A percentile compares a stretch with the other conserved stretches of the same genome.
These are phyloP conservation scores for Phaeotremella skinneri DNA, from an alignment of 768 basidiomycete genomes.

Conservation along the genomic window DNA sequence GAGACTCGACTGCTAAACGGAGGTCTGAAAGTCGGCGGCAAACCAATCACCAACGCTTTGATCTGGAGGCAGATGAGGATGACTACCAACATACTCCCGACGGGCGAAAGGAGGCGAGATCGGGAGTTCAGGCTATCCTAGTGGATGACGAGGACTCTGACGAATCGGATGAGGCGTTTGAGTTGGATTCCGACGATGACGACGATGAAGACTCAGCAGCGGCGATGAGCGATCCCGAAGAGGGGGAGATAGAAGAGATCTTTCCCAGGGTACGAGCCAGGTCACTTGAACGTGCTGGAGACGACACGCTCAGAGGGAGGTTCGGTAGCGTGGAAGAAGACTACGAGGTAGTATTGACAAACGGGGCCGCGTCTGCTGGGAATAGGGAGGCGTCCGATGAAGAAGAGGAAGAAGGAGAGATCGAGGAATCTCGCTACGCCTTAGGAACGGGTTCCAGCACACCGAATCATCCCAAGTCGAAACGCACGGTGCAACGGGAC, in stretches of 20 bases:
- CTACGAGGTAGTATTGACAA: too few species aligned
- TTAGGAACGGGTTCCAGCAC: not conserved
- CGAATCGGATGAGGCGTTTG: constrained; percentile 8
- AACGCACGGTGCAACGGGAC: not conserved
- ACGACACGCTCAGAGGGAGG: not conserved
- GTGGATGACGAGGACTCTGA: constrained; percentile 41
- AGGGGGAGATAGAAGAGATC: constrained; percentile 4
- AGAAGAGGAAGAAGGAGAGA: constrained; percentile 16
- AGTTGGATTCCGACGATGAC: constrained; percentile 16
- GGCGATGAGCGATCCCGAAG: constrained; percentile 7
- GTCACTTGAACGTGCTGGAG: not conserved
- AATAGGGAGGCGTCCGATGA: too few species aligned
- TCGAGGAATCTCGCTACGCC: constrained; percentile 32
- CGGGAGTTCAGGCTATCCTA: constrained; percentile 21
- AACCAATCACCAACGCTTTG: not conserved
- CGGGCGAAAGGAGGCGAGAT: constrained; percentile 7
- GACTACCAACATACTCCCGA: not conserved
- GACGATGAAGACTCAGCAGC: constrained; percentile 16
- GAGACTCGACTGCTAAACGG: not conserved
- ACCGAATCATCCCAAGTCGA: not conserved
- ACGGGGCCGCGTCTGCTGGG: too few species aligned
- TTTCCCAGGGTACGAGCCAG: too few species aligned
- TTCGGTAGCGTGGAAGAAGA: constrained; percentile 3
- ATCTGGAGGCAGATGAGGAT: not conserved
- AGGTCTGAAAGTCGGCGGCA: not conserved